These are phyloP conservation scores for Phytophthora syringae DNA, from an alignment of 352 stramenopile genomes.

Conservation along the genomic window DNA sequence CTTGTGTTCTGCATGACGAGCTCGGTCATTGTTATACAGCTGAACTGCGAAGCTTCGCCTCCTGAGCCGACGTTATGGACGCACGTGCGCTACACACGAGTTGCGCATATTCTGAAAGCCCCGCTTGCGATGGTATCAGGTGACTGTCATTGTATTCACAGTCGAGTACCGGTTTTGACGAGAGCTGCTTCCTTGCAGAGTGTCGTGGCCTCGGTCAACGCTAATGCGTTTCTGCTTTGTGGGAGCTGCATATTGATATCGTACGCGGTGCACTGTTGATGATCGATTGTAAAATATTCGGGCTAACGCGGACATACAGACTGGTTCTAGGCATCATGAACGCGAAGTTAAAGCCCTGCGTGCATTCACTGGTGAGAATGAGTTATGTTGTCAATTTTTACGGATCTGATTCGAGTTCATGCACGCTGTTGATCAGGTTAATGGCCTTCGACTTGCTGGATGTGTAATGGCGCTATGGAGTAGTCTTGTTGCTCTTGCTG, in stretches of 20 bases:
- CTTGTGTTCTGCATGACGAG: constrained; percentile 41
- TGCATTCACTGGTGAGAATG: constrained; percentile 48
- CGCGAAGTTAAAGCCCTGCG: constrained; percentile 54
- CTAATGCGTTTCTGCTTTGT: constrained; percentile 44
- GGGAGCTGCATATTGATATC: constrained; percentile 32
- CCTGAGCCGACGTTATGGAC: constrained; percentile 67
- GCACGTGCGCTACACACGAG: constrained; percentile 52
- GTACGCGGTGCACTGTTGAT: constrained; percentile 24
- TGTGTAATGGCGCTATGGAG: constrained; percentile 52
- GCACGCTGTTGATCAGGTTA: constrained; percentile 40
- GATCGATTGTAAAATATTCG: neutral
- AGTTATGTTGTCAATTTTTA: neutral
- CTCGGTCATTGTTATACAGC: constrained; percentile 51
- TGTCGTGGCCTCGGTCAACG: constrained; percentile 48
- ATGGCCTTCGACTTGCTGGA: constrained; percentile 54
- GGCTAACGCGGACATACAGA: constrained; percentile 12
- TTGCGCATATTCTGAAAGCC: constrained; percentile 44
- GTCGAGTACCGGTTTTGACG: constrained; percentile 7
- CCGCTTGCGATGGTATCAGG: constrained; percentile 58
- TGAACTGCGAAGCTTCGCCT: constrained; percentile 63
- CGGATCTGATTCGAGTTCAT: neutral
- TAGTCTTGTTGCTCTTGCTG: constrained; percentile 41
- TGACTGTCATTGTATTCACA: neutral
- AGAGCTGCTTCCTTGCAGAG: constrained; percentile 26
- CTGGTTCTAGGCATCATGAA: constrained; percentile 40